Base-by-base conservation (phyloP, 2,329 filamentous ascomycete species). In the Cercospora sp. region DNA sequence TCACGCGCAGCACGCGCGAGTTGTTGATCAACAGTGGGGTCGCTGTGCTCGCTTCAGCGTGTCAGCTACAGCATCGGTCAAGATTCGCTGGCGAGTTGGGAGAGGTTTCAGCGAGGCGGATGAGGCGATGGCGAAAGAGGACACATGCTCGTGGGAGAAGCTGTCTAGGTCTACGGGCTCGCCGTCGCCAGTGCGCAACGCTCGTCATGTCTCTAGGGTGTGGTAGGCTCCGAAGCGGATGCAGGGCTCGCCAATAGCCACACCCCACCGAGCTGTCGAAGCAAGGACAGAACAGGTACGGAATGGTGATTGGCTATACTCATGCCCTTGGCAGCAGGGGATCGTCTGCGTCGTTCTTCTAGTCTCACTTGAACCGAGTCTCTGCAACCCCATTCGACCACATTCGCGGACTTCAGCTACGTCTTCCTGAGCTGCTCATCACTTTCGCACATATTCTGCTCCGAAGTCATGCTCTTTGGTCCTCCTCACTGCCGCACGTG, bases 401-500 rank as follows among this genome's bases (percentile, higher is more conserved):
- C 51, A 43, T 28, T 24, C 16, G 24, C 43, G 45, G 24, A 28
- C 51, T 30, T 61, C 8, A 58, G 26, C 5, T 66, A 63, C 26
- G 16, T n/a, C 30, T n/a, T 21, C 21, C 26, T 21, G 40, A 55
- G 18, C 66, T 62, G 30, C 63, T 57, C 26, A 32, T 13, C 45
- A 45, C 32, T 16, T 34, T 4, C 6, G n/a, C 10, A 59, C n/a
- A 59, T 34, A 34, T 10, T 59, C 43, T 21, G 43, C 43, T 59
- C 55, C n/a, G 28, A 59, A 59, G 16, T 43, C 12, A 24, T 28
- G n/a, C 18, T 26, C 40, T 55, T 62, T 70, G 30, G 66, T 65
- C 30, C 66, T 58, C 32, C 61, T 58, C 12, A 70, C 32, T 9
- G 70, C 69, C 37, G 34, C 51, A 75, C 80, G 82, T 0, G 85